phyloP scores from a whole-genome alignment of 805 yeast genomes.

The Sugiyamaella valdiviana region DNA sequence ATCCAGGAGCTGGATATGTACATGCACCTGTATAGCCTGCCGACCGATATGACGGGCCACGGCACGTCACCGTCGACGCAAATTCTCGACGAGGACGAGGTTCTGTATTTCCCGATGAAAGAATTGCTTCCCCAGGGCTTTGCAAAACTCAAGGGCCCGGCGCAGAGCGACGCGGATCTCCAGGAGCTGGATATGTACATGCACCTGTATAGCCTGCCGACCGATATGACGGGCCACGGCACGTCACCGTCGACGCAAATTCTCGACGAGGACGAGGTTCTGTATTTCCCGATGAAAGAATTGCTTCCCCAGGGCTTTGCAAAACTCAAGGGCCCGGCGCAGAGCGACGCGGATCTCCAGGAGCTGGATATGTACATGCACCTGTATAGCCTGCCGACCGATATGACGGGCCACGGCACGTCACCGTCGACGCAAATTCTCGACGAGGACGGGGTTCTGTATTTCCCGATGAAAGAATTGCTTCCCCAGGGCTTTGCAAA shows the following conservation, averaged over 20 bases:
- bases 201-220: neutral
- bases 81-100: too few species aligned
- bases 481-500: too few species aligned
- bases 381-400: neutral
- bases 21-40: too few species aligned
- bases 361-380: neutral
- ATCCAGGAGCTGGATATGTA: too few species aligned
- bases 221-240: too few species aligned
- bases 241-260: too few species aligned
- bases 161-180: neutral
- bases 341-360: neutral
- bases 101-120: neutral
- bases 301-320: neutral
- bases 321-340: neutral
- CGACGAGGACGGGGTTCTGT: constrained; percentile 7
- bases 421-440: neutral
- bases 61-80: too few species aligned
- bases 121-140: neutral
- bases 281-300: constrained; percentile 3
- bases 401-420: constrained; percentile 3
- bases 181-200: neutral
- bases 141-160: neutral
- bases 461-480: too few species aligned
- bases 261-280: too few species aligned
- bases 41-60: too few species aligned